phyloP scores from a whole-genome alignment of 2,329 filamentous ascomycete genomes.

The Allantophomopsis cytisporea region DNA sequence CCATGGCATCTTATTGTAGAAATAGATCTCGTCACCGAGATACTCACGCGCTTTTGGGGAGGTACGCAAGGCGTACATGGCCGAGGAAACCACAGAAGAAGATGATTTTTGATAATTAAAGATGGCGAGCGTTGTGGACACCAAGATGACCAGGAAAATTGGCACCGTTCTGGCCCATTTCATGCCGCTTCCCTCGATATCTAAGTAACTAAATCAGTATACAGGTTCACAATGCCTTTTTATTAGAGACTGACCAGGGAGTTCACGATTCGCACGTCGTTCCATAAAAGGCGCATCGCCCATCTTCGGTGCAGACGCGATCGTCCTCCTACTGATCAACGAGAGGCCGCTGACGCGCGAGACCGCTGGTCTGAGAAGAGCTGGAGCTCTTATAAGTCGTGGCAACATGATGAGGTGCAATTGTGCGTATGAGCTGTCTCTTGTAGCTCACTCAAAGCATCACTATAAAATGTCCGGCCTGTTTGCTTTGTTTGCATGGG shows the following conservation, averaged over 20 bases:
- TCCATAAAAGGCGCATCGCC: conserved; percentile 53
- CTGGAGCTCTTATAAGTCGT: conserved; percentile 13
- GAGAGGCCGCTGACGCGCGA: conserved; percentile 4
- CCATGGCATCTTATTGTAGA: conserved; percentile 67
- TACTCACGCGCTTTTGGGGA: conserved; percentile 59
- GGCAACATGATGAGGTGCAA: conserved; percentile 12
- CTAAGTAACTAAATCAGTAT: conserved; percentile 4
- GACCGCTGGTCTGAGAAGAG: conserved; percentile 6
- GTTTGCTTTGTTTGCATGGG: background rate
- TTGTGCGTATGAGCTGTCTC: too few relatives aligned
- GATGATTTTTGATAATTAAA: conserved; percentile 99
- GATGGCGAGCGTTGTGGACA: conserved; percentile 64
- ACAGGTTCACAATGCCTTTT: background rate
- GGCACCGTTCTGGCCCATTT: conserved; percentile 65
- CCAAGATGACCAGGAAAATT: conserved; percentile 63
- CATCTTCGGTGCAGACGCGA: conserved; percentile 40
- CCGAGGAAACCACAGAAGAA: conserved; percentile 74
- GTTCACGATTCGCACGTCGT: conserved; percentile 49
- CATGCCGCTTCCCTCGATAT: conserved; percentile 15
- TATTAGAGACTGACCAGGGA: conserved; percentile 36
- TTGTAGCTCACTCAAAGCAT: background rate
- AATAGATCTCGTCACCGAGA: conserved; percentile 81
- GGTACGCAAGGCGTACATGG: conserved; percentile 83
- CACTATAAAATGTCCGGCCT: background rate
- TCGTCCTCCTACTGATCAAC: conserved; percentile 24